Base-by-base conservation (phyloP, 2,329 filamentous ascomycete genomes). In the Eutypa lata region DNA sequence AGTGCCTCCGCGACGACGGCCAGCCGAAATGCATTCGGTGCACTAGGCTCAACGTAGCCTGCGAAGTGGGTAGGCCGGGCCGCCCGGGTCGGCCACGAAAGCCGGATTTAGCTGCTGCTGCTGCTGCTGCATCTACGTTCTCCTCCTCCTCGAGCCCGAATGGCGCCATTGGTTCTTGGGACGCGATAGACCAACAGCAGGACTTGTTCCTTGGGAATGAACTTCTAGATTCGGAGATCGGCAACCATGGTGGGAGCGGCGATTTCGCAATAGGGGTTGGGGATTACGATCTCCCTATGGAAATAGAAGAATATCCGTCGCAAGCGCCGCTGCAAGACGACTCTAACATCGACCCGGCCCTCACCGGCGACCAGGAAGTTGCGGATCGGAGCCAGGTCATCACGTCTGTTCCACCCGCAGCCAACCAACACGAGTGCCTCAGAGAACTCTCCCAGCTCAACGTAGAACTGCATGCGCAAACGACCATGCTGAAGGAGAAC, bases 361-460 rank as follows among this genome's bases (percentile, higher is more conserved):
- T 31, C 26, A 31, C 26, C 26, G 10, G 10, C 26, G 26, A 31
- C 10, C 26, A 31, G 26, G 26, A 31, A 10, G 10, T 31, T 31
- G 10, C 26, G 5, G 6, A 5, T 31, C 26, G 26, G 26, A n/a
- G n/a, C n/a, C n/a, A 38, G 38, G 18, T 18, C 31, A 18, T 38
- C 35, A 11, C n/a, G 35, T n/a, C n/a, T 31, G 10, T 31, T n/a
- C 24, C 43, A 22, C 43, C 16, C 4, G 16, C 43, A 22, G n/a
- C 43, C 43, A 45, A n/a, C 26, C 52, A 51, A 13, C 53, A 59
- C 31, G 54, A 57, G 40, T 61, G 58, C 24, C 35, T 61, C 18
- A 57, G 56, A 18, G 58, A 61, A 24, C 50, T 61, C 31, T 61
- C 58, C 1, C 51, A 56, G 24, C 47, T 61, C 13, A 59, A 59